phyloP scores from a whole-genome alignment of 2,329 filamentous ascomycete genomes.

The Aspergillus carbonarius region DNA sequence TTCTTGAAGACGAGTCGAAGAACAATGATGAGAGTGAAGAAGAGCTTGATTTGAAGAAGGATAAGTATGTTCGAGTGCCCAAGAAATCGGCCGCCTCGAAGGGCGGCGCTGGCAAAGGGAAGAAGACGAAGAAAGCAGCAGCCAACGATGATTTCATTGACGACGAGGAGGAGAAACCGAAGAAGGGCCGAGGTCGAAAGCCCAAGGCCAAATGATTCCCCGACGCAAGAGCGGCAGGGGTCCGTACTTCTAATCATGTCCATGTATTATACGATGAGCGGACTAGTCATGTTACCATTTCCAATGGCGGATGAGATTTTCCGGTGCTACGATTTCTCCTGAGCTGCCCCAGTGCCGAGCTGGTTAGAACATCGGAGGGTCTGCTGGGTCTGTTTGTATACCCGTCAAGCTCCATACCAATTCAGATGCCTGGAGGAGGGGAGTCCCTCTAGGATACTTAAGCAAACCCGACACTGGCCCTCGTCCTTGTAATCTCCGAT shows the following conservation, averaged over 20 bases:
- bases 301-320: neutral
- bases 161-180: slow-evolving; percentile 53
- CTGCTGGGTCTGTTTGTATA: too few species aligned
- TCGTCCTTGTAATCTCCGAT: too few species aligned
- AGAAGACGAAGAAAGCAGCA: slow-evolving; percentile 53
- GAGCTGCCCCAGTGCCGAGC: too few species aligned
- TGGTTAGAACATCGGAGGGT: too few species aligned
- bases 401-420: too few species aligned
- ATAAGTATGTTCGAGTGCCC: slow-evolving; percentile 93
- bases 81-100: slow-evolving; percentile 62
- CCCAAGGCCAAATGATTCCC: slow-evolving; percentile 26
- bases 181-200: slow-evolving; percentile 46
- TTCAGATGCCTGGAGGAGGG: too few species aligned
- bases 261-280: neutral
- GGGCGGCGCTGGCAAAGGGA: slow-evolving; percentile 43
- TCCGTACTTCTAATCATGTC: slow-evolving; percentile 2
- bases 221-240: neutral
- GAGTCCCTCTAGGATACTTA: too few species aligned
- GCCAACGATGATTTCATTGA: slow-evolving; percentile 26
- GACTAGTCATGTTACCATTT: neutral
- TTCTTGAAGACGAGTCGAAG: slow-evolving; percentile 52
- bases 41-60: slow-evolving; percentile 81
- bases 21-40: slow-evolving; percentile 72
- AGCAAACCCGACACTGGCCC: too few species aligned
- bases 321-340: neutral